These are phyloP conservation scores for Citrullus mucosospermus DNA, from an alignment of 306 rosid species.

Conservation along the genomic window DNA sequence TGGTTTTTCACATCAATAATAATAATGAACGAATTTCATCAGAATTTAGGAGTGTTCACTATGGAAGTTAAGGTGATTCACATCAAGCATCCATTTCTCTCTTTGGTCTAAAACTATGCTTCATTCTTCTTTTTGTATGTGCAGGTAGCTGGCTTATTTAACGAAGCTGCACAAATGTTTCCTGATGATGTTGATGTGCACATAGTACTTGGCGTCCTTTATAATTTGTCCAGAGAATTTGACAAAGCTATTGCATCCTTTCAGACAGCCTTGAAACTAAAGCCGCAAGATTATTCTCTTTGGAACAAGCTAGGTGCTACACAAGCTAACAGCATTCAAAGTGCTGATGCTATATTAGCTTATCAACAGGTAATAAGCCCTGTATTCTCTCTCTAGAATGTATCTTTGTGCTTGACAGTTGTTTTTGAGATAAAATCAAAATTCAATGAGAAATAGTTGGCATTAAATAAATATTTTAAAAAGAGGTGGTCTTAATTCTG, in stretches of 20 bases:
- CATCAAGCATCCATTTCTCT: background rate
- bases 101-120: background rate
- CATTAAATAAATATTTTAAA: background rate
- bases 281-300: slow-evolving; percentile 91
- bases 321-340: slow-evolving; percentile 95
- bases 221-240: slow-evolving; percentile 82
- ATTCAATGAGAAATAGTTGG: background rate
- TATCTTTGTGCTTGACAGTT: background rate
- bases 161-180: slow-evolving; percentile 83
- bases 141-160: slow-evolving; percentile 74
- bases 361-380: slow-evolving; percentile 67
- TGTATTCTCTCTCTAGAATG: background rate
- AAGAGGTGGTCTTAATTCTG: background rate
- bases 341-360: slow-evolving; percentile 95
- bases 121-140: background rate
- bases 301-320: slow-evolving; percentile 99
- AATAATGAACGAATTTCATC: background rate
- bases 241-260: slow-evolving; percentile 84
- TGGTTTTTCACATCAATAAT: background rate
- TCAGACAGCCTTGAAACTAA: slow-evolving; percentile 74
- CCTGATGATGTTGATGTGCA: slow-evolving; percentile 95
- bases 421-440: background rate
- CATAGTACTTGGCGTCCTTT: slow-evolving; percentile 89
- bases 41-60: background rate
- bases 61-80: background rate